Base-by-base conservation (phyloP, 306 rosid species). In the Prunus mume region DNA sequence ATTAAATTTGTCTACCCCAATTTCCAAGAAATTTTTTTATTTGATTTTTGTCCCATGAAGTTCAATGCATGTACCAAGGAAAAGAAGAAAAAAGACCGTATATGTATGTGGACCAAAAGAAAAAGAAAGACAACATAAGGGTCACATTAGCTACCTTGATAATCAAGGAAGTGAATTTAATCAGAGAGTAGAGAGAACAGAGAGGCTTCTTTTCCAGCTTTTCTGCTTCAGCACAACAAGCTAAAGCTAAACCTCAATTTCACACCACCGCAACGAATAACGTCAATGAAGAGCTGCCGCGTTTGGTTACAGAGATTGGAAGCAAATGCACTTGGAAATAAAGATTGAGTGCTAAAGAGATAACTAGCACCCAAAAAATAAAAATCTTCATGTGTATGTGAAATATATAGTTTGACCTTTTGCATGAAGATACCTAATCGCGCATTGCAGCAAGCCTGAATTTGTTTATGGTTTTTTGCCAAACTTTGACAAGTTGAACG, bases 211-310 rank as follows among this genome's bases (percentile, higher is more conserved):
- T 72, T 28, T 73, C 20, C 77, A 73, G 77, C 71, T 84, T 93
- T 78, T 81, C 93, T 88, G 90, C 86, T 84, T 86, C 63, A 84
- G 86, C 97, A 83, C 87, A 88, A 79, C 73, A 88, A 75, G 81
- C 82, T 25, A 65, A 74, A 81, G 45, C 68, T 63, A 43, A 68
- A 75, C 68, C 24, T 65, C 61, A 67, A 55, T 32, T 54, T 68
- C 79, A 71, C 80, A 82, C 81, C 78, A 76, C 65, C 84, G 79
- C 49, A 56, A 72, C 27, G 0, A 50, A 62, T 72, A 60, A 63
- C 68, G 75, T 76, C 81, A 24, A 70, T 32, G 76, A 76, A 55
- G 45, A 58, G 60, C 38, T 25, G 78, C 66, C 55, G 55, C 74
- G 80, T 80, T 56, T 65, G 63, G 83, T 80, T 67, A 64, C 76